phyloP scores from a whole-genome alignment of 257 asterid species.

The Thymus quinquecostatus region DNA sequence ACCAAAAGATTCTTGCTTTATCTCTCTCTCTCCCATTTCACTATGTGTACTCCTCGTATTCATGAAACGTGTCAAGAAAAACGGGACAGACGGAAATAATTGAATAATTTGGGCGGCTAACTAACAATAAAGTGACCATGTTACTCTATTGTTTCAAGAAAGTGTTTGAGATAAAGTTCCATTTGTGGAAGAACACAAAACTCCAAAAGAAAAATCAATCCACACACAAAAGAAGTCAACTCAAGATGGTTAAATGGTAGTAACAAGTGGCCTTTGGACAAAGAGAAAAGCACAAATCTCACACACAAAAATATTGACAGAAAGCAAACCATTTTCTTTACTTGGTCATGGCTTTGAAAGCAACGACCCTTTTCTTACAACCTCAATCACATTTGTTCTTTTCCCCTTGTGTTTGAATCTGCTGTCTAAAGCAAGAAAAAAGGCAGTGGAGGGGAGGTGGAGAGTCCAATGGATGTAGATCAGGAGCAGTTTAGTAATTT shows the following conservation, averaged over 20 bases:
- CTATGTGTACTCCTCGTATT: conserved; percentile 2
- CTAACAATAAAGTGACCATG: neutral
- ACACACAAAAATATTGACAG: conserved; percentile 29
- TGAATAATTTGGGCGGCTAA: conserved; percentile 27
- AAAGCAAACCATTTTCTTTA: conserved; percentile 31
- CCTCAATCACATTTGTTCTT: conserved; percentile 33
- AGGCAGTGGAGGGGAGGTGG: conserved; percentile 32
- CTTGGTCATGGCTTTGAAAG: conserved; percentile 45
- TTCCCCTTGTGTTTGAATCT: conserved; percentile 40
- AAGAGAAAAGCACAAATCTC: conserved; percentile 28
- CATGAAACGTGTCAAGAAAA: too few species aligned
- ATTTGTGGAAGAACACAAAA: conserved; percentile 21
- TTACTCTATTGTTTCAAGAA: too few species aligned
- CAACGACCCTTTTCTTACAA: conserved; percentile 38
- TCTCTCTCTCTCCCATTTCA: conserved; percentile 8
- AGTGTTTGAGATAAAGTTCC: conserved; percentile 5
- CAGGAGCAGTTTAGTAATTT: conserved; percentile 44
- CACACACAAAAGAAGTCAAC: conserved; percentile 33
- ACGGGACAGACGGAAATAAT: neutral
- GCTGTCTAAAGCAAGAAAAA: conserved; percentile 22
- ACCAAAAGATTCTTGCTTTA: conserved; percentile 25
- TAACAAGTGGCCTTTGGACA: conserved; percentile 33
- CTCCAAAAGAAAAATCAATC: too few species aligned
- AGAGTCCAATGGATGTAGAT: conserved; percentile 25
- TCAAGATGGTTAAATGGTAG: conserved; percentile 22